phyloP scores from a whole-genome alignment of 2,329 filamentous ascomycete genomes.

The Beauveria brongniartii region DNA sequence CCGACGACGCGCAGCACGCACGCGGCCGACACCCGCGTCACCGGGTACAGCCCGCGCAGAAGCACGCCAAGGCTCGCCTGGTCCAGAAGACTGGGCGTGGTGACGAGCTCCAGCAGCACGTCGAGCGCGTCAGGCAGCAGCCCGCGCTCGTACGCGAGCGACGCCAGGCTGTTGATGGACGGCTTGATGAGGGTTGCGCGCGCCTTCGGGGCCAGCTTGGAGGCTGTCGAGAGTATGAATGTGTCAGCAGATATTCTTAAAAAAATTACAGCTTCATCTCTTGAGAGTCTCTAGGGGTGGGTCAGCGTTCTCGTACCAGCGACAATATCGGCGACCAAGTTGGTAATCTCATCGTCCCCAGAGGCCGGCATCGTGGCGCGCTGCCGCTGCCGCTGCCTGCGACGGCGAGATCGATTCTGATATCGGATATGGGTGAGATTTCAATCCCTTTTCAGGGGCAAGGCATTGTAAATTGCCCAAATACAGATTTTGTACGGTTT shows the following conservation, averaged over 20 bases:
- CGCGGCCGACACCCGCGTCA: constrained; percentile 51
- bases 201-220: constrained; percentile 56
- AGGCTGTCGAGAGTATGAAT: constrained; percentile 33
- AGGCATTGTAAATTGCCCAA: no score
- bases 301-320: constrained; percentile 8
- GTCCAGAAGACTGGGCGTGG: constrained; percentile 60
- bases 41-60: constrained; percentile 68
- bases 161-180: constrained; percentile 54
- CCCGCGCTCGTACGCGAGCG: constrained; percentile 59
- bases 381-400: not conserved
- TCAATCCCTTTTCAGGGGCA: not conserved
- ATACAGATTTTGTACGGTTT: not conserved
- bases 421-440: not conserved
- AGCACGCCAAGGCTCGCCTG: constrained; percentile 64
- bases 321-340: constrained; percentile 30
- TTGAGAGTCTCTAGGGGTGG: not conserved
- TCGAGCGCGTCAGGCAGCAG: constrained; percentile 52
- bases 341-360: constrained; percentile 25
- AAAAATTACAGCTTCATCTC: no score
- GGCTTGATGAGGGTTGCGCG: constrained; percentile 54
- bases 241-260: not conserved
- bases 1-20: constrained; percentile 60
- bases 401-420: not conserved
- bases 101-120: constrained; percentile 58
- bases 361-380: constrained; percentile 15